Conservation (phyloP, 495 filamentous ascomycete species). For the Tuber melanosporum region DNA sequence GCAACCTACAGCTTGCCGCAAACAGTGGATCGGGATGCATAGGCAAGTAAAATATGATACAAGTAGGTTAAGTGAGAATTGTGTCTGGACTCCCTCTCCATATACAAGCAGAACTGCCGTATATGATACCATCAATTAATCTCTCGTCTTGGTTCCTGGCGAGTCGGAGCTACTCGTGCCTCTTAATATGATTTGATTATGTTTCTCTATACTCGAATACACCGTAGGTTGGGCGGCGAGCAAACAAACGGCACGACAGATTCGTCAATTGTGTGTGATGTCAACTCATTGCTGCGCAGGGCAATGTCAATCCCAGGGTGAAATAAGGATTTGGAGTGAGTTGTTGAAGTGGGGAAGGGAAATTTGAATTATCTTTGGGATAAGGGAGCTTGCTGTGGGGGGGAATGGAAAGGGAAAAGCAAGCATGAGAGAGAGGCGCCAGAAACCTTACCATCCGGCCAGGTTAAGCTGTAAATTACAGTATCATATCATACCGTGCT, state of each 20-base stretch:
- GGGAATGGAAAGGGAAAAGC: conserved; percentile 10
- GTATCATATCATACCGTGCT: too few species aligned
- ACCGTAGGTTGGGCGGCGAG: conserved; percentile 5
- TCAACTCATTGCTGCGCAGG: background rate
- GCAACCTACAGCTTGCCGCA: conserved; percentile 32
- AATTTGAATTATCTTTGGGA: background rate
- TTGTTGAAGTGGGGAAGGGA: background rate
- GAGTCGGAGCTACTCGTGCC: background rate
- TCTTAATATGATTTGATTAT: conserved; percentile 4
- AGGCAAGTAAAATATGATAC: conserved; percentile 5
- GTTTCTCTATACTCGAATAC: background rate
- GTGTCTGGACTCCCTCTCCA: conserved; percentile 11
- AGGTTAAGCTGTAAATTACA: background rate
- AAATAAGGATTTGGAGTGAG: background rate
- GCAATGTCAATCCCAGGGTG: background rate
- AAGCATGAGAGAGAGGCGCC: conserved; percentile 9
- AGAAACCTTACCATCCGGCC: background rate
- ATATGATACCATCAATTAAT: background rate
- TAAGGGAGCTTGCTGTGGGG: background rate
- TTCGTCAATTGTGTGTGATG: background rate
- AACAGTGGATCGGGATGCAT: conserved; percentile 26
- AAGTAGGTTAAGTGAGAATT: conserved; percentile 14
- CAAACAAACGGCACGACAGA: conserved; percentile 28
- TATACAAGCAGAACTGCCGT: background rate
- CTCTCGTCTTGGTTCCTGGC: conserved; percentile 10